Evolutionary conservation across 371 early-diverging fungal genomes (phyloP).

Genomic region (Lichtheimia ramosa): DNA sequence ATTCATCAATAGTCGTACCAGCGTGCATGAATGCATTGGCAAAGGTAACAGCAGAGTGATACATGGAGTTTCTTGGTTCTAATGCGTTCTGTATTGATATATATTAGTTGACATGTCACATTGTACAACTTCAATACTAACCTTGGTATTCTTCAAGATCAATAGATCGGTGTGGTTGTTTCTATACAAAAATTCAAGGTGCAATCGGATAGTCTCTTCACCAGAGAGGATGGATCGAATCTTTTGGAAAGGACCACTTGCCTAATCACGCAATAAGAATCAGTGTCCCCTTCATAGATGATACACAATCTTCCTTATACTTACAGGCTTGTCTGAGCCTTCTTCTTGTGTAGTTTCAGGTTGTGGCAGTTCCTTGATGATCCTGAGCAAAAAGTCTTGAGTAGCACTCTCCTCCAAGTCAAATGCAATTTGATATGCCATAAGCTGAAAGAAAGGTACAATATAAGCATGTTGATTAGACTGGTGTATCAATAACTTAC

Average conservation of each 20-base stretch:
- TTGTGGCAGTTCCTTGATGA: constrained; percentile 61
- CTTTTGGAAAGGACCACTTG: constrained; percentile 42
- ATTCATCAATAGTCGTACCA: constrained; percentile 98
- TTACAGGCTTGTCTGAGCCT: constrained; percentile 11
- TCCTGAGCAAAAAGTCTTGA: constrained; percentile 86
- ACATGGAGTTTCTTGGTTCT: constrained; percentile 90
- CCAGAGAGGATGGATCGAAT: constrained; percentile 85
- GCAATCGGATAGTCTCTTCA: constrained; percentile 82
- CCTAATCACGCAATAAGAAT: constrained; percentile 12
- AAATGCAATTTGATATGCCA: constrained; percentile 97
- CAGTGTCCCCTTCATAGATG: neutral
- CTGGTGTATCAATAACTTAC: constrained; percentile 25
- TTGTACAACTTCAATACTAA: constrained; percentile 6
- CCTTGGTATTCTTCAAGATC: constrained; percentile 93
- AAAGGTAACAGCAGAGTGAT: constrained; percentile 95
- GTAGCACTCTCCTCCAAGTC: constrained; percentile 94
- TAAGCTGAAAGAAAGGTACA: constrained; percentile 46
- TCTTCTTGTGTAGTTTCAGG: constrained; percentile 24
- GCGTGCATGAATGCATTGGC: constrained; percentile 98
- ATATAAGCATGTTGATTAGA: neutral
- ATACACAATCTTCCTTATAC: neutral
- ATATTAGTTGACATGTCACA: neutral
- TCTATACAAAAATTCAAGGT: constrained; percentile 91
- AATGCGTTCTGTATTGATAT: constrained; percentile 61
- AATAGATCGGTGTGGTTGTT: constrained; percentile 94